Evolutionary conservation across 140 eudicot genomes (phyloP).

Genomic region (Erigeron philadelphicus): DNA sequence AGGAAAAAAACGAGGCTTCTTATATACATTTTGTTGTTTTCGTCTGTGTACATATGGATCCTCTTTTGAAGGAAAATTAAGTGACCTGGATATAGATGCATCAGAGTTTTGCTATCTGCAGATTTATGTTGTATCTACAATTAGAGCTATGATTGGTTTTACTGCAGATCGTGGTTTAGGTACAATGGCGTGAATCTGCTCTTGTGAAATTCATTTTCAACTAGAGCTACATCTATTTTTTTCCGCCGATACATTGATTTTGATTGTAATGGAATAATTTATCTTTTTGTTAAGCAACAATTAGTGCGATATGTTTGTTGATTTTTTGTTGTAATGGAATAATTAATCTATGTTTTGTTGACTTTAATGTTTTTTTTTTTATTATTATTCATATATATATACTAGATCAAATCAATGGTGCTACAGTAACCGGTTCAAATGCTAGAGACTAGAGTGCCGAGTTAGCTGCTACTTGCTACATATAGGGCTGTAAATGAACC

Average conservation of each 20-base stretch:
- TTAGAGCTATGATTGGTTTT: background rate
- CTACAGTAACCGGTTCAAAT: too few relatives aligned
- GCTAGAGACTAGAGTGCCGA: too few relatives aligned
- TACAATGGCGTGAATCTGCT: background rate
- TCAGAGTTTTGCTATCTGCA: background rate
- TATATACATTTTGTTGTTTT: constrained; percentile 16
- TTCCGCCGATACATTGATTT: background rate
- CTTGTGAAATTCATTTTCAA: background rate
- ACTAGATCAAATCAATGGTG: too few relatives aligned
- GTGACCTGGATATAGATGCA: background rate
- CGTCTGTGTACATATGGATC: constrained; percentile 12
- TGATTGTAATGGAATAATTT: constrained; percentile 1
- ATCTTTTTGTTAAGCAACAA: background rate
- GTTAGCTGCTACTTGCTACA: too few relatives aligned
- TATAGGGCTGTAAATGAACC: too few relatives aligned
- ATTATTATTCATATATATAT: too few relatives aligned
- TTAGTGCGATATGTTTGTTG: background rate
- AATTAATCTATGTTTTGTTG: too few relatives aligned
- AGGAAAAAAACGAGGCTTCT: constrained; percentile 7
- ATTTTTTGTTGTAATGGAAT: background rate
- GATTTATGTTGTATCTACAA: background rate
- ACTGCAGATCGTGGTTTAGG: background rate
- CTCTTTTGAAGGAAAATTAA: background rate
- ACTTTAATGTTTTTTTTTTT: too few relatives aligned
- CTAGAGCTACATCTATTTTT: background rate